A percentile compares a stretch with the other conserved stretches of the same genome.
Conservation (phyloP, 345 rosid species). For the Erodium maritimum region DNA sequence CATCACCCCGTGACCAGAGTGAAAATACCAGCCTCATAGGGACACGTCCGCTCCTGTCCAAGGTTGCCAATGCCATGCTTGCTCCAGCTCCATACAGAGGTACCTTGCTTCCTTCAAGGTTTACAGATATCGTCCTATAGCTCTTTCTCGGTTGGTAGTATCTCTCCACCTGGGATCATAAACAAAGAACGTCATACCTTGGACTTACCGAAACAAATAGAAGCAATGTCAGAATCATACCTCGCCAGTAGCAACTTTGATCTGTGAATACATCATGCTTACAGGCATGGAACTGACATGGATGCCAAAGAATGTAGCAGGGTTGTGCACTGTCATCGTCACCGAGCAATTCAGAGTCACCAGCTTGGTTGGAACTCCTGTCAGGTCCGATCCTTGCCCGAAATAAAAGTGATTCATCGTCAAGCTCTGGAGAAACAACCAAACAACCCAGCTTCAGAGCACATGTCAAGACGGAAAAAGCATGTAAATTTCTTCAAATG, state of each 20-base stretch:
- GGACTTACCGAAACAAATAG: too few species aligned
- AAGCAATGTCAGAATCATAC: constrained; percentile 20
- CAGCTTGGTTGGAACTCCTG: constrained; percentile 74
- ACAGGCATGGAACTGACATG: constrained; percentile 56
- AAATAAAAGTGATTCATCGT: constrained; percentile 42
- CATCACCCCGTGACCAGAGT: constrained; percentile 49
- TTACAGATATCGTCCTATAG: constrained; percentile 27
- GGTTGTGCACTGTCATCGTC: constrained; percentile 52
- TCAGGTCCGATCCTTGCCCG: constrained; percentile 68
- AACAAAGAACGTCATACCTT: too few species aligned
- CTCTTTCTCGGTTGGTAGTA: constrained; percentile 81
- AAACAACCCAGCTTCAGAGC: neutral
- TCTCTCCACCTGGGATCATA: constrained; percentile 47
- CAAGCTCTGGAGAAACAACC: constrained; percentile 35
- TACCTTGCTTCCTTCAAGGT: constrained; percentile 38
- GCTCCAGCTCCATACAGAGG: constrained; percentile 84
- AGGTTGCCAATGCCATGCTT: constrained; percentile 16
- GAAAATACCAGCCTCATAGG: constrained; percentile 52
- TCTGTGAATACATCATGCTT: constrained; percentile 49
- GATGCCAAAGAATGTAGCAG: constrained; percentile 73
- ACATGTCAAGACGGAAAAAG: too few species aligned
- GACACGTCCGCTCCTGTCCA: constrained; percentile 32
- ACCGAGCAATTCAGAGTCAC: constrained; percentile 54
- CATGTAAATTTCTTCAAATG: too few species aligned
- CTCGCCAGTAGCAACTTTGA: constrained; percentile 60